phyloP scores from a whole-genome alignment of 495 filamentous ascomycete species.

The Talaromyces adpressus region DNA sequence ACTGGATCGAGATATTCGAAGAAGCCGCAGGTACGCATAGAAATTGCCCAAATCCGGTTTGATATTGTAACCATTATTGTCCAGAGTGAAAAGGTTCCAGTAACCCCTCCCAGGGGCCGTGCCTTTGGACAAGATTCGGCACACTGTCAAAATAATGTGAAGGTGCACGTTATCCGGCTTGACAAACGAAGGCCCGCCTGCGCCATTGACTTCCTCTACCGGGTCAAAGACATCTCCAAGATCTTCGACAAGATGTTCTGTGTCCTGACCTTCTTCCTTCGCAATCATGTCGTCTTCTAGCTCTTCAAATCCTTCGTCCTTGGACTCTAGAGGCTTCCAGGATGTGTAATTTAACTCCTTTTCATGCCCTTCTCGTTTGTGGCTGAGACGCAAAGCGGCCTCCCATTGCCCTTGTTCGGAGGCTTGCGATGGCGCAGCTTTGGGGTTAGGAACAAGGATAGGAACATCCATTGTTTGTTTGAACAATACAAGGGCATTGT shows the following conservation, averaged over 20 bases:
- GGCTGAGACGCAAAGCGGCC: background rate
- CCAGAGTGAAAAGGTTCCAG: constrained; percentile 62
- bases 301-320: background rate
- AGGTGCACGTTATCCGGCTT: constrained; percentile 60
- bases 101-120: constrained; percentile 47
- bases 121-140: constrained; percentile 29
- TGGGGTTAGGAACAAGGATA: constrained; percentile 22
- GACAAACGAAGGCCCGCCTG: constrained; percentile 14
- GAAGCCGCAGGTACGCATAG: constrained; percentile 56
- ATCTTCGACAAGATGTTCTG: constrained; percentile 22
- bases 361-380: background rate
- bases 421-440: background rate
- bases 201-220: constrained; percentile 11
- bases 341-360: background rate
- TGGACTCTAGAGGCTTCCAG: background rate
- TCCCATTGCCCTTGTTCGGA: constrained; percentile 4
- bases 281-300: constrained; percentile 17
- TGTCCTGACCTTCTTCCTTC: constrained; percentile 12
- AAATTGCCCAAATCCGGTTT: constrained; percentile 64
- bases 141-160: constrained; percentile 58
- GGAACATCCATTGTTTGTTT: constrained; percentile 73
- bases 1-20: constrained; percentile 57
- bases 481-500: constrained; percentile 64
- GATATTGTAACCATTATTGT: constrained; percentile 34
- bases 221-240: constrained; percentile 32